A percentile compares a stretch with the other conserved stretches of the same genome.
Conservation (phyloP, 2,329 filamentous ascomycete species). For the Bisporella sp. region DNA sequence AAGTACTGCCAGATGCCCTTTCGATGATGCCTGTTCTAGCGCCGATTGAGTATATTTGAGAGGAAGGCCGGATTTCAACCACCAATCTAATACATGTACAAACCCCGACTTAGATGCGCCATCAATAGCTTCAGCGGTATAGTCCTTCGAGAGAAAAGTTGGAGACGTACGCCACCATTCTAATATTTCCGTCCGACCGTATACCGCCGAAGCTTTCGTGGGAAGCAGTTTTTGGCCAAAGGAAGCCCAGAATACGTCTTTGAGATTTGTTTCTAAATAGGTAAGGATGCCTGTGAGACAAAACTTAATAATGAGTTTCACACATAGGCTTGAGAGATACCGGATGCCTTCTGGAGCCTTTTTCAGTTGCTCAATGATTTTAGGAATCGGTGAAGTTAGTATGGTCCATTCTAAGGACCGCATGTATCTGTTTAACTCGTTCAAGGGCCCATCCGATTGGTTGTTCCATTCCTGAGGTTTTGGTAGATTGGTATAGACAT, state of each 20-base stretch:
- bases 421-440: slow-evolving; percentile 65
- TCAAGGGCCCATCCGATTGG: slow-evolving; percentile 51
- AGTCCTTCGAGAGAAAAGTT: slow-evolving; percentile 79
- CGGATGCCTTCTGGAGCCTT: slow-evolving; percentile 62
- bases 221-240: slow-evolving; percentile 77
- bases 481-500: slow-evolving; percentile 71
- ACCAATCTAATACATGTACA: slow-evolving; percentile 83
- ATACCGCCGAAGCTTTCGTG: slow-evolving; percentile 81
- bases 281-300: slow-evolving; percentile 72
- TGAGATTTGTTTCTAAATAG: slow-evolving; percentile 59
- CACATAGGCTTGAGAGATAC: slow-evolving; percentile 70
- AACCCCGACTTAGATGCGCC: slow-evolving; percentile 82
- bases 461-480: slow-evolving; percentile 66
- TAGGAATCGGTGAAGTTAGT: slow-evolving; percentile 61
- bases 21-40: slow-evolving; percentile 78
- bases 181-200: slow-evolving; percentile 75
- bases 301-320: slow-evolving; percentile 89
- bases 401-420: slow-evolving; percentile 81
- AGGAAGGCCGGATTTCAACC: slow-evolving; percentile 73
- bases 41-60: slow-evolving; percentile 82
- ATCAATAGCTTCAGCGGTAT: slow-evolving; percentile 69
- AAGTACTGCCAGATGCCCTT: slow-evolving; percentile 77
- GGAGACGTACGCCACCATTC: slow-evolving; percentile 87
- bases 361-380: slow-evolving; percentile 69
- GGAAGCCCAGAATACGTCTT: slow-evolving; percentile 78